Base-by-base conservation (phyloP, 805 yeast species). In the Saccharomycopsis sp. region DNA sequence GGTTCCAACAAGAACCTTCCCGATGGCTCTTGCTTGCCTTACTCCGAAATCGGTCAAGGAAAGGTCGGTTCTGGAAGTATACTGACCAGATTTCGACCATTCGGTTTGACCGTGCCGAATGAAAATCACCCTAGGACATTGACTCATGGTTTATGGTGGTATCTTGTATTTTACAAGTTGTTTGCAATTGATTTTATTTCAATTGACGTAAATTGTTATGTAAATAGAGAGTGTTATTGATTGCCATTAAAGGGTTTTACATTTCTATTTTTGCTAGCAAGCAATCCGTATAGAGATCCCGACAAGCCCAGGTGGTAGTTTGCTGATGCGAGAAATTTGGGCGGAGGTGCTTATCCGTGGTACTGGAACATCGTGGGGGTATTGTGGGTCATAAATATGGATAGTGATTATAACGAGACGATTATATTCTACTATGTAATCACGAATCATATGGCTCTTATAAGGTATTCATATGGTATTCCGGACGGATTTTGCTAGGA, bases 101-200 rank as follows among this genome's bases (percentile, higher is more conserved):
- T 86, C 96, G 1, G 98, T 92, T 74, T 92, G 97, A 29, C 93
- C 93, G 65, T 87, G 94, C 69, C 94, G 89, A 54, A 86, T 80
- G 63, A 86, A 81, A 24, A 86, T 78, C 55, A 86, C 80, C 70
- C 92, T 79, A 34, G 92, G 92, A 44, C 79, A 73, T 44, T 8
- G 12, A 17, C 49, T 44, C 49, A 44, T 44, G 19, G 19, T 35
- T n/a, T n/a, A n/a, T 29, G 38, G 38, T 29, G 38, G 9, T 29
- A 29, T n/a, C n/a, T n/a, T n/a, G 57, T 69, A 67, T 67, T 42
- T 9, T 54, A 12, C 20, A 51, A 17, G 53, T 14, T 14, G 17
- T 25, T 52, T 52, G 5, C 38, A 7, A 12, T 29, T 29, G 38
- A 29, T 29, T 29, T 12, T 29, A 12, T 29, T 29, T 29, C 12